Conservation (phyloP, 148 eudicot genomes). For the Spergularia marina region DNA sequence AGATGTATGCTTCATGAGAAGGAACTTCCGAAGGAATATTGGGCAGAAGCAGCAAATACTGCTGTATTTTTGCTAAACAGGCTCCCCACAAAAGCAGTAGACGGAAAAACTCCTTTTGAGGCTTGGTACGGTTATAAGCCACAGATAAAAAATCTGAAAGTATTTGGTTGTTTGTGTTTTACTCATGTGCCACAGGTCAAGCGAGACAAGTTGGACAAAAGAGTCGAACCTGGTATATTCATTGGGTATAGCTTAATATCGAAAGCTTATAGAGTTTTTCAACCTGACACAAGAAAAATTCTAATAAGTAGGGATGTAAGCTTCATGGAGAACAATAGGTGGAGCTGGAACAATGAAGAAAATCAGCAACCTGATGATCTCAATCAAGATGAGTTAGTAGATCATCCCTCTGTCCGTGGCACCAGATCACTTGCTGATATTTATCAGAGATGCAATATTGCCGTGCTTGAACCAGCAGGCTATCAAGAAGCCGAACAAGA, state of each 20-base stretch:
- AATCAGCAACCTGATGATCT: neutral
- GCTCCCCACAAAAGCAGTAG: neutral
- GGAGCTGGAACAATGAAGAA: neutral
- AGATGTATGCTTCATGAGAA: neutral
- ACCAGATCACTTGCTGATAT: constrained; percentile 2
- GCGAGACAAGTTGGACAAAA: neutral
- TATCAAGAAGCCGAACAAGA: neutral
- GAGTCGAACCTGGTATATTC: no score
- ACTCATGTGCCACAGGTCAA: constrained; percentile 6
- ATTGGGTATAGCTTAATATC: no score
- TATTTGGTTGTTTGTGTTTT: constrained; percentile 10
- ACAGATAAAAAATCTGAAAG: no score
- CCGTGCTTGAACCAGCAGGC: no score
- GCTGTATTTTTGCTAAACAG: neutral
- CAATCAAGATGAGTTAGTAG: neutral
- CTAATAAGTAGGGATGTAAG: constrained; percentile 13
- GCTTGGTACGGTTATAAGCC: no score
- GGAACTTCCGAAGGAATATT: constrained; percentile 17
- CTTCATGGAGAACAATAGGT: constrained; percentile 20
- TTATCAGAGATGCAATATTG: neutral
- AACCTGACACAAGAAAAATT: neutral
- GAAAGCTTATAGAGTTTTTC: no score
- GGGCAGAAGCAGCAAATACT: constrained; percentile 19
- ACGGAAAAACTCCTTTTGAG: neutral
- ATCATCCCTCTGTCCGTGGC: constrained; percentile 2